phyloP scores from a whole-genome alignment of 2,329 filamentous ascomycete species.

The Shiraia bambusicola region DNA sequence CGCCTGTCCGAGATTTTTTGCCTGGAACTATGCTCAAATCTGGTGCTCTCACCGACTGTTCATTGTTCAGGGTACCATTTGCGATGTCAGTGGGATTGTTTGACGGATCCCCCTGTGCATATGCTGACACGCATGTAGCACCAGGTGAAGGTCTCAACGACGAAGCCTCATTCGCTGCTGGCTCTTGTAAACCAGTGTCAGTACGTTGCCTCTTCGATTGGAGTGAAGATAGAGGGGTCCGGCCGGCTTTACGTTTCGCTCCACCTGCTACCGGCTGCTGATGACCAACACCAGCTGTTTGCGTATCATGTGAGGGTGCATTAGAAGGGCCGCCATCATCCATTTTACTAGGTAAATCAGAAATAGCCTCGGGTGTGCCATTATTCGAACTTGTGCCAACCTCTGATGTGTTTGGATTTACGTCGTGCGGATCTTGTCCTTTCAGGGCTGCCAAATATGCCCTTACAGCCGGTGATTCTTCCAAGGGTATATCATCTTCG shows the following conservation, averaged over 20 bases:
- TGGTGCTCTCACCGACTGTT: neutral
- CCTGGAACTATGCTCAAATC: neutral
- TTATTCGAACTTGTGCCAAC: too few species aligned
- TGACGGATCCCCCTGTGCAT: neutral
- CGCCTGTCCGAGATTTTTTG: too few species aligned
- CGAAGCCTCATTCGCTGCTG: too few species aligned
- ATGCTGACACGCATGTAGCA: neutral
- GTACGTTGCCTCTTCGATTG: conserved; percentile 9
- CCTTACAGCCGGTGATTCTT: conserved; percentile 17
- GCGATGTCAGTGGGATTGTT: too few species aligned
- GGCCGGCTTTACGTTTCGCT: conserved; percentile 6
- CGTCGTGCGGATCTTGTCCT: neutral
- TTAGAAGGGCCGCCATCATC: too few species aligned
- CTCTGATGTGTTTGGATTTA: conserved; percentile 1
- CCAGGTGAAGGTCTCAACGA: neutral
- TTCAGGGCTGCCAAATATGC: conserved; percentile 12
- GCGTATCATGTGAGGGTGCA: too few species aligned
- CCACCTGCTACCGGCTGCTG: neutral
- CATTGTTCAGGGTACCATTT: neutral
- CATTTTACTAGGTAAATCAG: neutral
- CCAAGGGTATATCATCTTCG: conserved; percentile 18
- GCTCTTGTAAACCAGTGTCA: neutral
- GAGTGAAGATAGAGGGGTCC: neutral
- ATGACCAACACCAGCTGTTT: too few species aligned
- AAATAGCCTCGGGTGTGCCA: neutral